phyloP scores from a whole-genome alignment of 176 grass and related monocot species.

The Alloteropsis semialata region DNA sequence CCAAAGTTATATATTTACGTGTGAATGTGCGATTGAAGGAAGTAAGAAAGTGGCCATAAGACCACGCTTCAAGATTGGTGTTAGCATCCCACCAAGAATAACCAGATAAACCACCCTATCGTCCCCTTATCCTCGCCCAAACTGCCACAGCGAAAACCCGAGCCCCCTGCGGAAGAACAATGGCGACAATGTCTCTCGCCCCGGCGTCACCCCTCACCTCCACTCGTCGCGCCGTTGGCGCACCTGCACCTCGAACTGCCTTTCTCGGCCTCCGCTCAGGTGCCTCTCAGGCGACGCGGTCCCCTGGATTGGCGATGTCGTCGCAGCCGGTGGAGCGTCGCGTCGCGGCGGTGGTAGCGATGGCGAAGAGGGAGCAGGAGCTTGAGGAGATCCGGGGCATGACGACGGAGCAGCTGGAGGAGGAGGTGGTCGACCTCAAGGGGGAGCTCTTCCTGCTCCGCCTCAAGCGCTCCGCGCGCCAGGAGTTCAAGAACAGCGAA shows the following conservation, averaged over 20 bases:
- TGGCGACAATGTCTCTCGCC: conserved; percentile 45
- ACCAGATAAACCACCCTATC: conserved; percentile 18
- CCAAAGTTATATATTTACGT: too few species aligned
- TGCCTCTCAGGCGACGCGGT: conserved; percentile 2
- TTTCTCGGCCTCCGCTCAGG: conserved; percentile 20
- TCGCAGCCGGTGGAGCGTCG: conserved; percentile 3
- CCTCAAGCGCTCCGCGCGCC: conserved; percentile 84
- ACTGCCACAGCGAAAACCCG: conserved; percentile 9
- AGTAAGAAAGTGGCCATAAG: not conserved
- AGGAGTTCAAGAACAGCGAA: conserved; percentile 86
- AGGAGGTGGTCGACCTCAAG: conserved; percentile 93
- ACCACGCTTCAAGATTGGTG: not conserved
- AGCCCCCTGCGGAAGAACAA: conserved; percentile 20
- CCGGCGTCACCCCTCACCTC: conserved; percentile 45
- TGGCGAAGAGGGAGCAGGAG: conserved; percentile 89
- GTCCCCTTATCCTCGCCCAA: conserved; percentile 9
- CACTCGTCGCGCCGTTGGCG: conserved; percentile 22
- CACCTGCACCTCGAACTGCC: not conserved
- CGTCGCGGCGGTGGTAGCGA: conserved; percentile 38
- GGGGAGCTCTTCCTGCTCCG: conserved; percentile 98
- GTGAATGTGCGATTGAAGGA: too few species aligned
- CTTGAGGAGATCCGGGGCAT: conserved; percentile 78
- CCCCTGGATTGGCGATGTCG: conserved; percentile 20
- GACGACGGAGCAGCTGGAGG: conserved; percentile 68
- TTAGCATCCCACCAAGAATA: not conserved